Evolutionary conservation across 148 eudicot species (phyloP).

Genomic region (Pouteria glomerata): DNA sequence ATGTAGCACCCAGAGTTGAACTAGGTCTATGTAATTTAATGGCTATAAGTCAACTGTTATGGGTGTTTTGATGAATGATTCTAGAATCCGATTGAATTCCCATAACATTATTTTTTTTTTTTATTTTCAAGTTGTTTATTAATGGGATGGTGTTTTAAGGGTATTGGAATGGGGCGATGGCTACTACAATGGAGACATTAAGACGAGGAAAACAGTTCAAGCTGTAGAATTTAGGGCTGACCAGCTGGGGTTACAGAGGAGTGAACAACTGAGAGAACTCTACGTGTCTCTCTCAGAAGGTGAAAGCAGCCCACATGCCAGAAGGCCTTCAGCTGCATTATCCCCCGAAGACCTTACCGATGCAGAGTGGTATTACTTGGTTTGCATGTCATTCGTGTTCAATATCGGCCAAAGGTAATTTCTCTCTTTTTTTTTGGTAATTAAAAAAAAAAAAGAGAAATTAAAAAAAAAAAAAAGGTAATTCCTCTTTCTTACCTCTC

Average conservation of each 20-base stretch:
- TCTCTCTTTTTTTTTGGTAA: not conserved
- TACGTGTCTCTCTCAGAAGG: slow-evolving; percentile 42
- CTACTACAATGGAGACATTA: slow-evolving; percentile 81
- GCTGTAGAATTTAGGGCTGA: slow-evolving; percentile 39
- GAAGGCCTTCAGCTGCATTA: slow-evolving; percentile 62
- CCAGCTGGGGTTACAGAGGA: slow-evolving; percentile 53
- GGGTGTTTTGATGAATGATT: too few relatives aligned
- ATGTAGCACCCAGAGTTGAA: too few relatives aligned
- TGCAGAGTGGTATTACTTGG: slow-evolving; percentile 71
- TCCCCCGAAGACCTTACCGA: slow-evolving; percentile 73
- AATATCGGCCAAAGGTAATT: slow-evolving; percentile 55
- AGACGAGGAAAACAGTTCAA: slow-evolving; percentile 67
- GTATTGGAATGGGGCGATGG: slow-evolving; percentile 68
- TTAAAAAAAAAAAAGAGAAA: too few relatives aligned
- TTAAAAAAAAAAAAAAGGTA: too few relatives aligned
- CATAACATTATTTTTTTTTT: too few relatives aligned
- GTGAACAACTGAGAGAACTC: slow-evolving; percentile 65
- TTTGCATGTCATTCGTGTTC: slow-evolving; percentile 65
- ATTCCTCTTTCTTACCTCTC: too few relatives aligned
- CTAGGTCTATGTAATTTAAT: too few relatives aligned
- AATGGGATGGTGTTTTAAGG: too few relatives aligned
- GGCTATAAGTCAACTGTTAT: too few relatives aligned
- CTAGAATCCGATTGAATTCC: too few relatives aligned
- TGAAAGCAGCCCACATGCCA: slow-evolving; percentile 44
- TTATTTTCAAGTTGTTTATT: too few relatives aligned